These are phyloP conservation scores for Penicillium vulpinum DNA, from an alignment of 2,329 filamentous ascomycete genomes.

Conservation along the genomic window DNA sequence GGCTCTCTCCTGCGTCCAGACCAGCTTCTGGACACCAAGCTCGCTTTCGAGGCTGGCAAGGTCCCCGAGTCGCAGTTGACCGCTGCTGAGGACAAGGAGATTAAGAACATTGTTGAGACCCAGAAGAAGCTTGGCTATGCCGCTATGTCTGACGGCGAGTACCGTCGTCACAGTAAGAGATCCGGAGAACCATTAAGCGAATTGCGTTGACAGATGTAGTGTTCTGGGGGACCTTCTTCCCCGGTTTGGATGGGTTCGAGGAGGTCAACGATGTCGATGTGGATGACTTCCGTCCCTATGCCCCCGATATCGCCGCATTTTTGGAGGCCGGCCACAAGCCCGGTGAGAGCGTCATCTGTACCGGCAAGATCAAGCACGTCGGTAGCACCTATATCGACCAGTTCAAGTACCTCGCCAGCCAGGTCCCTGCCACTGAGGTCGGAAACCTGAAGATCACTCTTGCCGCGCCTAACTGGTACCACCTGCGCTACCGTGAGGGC, in stretches of 20 bases:
- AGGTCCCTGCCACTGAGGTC: slow-evolving; percentile 61
- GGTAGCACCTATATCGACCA: slow-evolving; percentile 59
- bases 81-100: slow-evolving; percentile 64
- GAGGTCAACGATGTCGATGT: slow-evolving; percentile 51
- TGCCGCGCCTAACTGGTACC: slow-evolving; percentile 68
- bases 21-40: slow-evolving; percentile 60
- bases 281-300: slow-evolving; percentile 58
- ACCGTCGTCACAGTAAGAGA: slow-evolving; percentile 49
- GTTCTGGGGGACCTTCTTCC: slow-evolving; percentile 61
- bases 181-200: not conserved
- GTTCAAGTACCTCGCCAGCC: slow-evolving; percentile 59
- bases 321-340: slow-evolving; percentile 59
- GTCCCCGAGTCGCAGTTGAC: slow-evolving; percentile 57
- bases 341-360: slow-evolving; percentile 58
- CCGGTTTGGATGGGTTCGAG: slow-evolving; percentile 56
- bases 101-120: slow-evolving; percentile 64
- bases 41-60: slow-evolving; percentile 57
- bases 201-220: slow-evolving; percentile 31
- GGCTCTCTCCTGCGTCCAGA: slow-evolving; percentile 69
- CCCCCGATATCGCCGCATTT: slow-evolving; percentile 64
- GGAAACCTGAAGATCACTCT: slow-evolving; percentile 69
- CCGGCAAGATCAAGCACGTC: slow-evolving; percentile 58
- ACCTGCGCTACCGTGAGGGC: slow-evolving; percentile 61
- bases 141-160: slow-evolving; percentile 69
- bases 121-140: slow-evolving; percentile 65